Conservation (phyloP, 2,329 filamentous ascomycete species). For the Exophiala aquamarina region DNA sequence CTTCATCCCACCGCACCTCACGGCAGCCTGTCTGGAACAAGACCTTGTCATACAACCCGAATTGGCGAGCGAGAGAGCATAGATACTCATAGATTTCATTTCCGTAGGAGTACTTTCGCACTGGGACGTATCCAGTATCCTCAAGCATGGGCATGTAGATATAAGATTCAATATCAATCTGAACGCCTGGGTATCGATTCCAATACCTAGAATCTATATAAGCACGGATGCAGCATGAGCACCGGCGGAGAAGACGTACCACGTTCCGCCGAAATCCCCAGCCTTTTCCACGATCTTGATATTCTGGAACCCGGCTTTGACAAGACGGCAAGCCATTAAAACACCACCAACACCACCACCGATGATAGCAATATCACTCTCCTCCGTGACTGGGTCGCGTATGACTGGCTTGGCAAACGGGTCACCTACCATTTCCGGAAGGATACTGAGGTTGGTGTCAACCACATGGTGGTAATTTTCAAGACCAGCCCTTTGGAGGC, state of each 20-base stretch:
- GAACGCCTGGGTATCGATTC: constrained; percentile 28
- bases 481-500: no score
- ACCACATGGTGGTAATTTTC: no score
- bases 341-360: constrained; percentile 24
- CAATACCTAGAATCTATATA: constrained; percentile 36
- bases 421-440: no score
- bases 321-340: constrained; percentile 10
- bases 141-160: constrained; percentile 22
- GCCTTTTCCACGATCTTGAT: constrained; percentile 31
- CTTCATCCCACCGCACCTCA: constrained; percentile 15
- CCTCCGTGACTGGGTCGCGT: constrained; percentile 10
- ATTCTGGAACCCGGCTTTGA: constrained; percentile 13
- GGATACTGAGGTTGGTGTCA: no score
- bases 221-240: no score
- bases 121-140: constrained; percentile 19
- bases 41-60: constrained; percentile 6
- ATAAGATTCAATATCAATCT: constrained; percentile 59
- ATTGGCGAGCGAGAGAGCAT: constrained; percentile 7
- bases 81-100: constrained; percentile 10
- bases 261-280: constrained; percentile 31
- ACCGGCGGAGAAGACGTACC: constrained; percentile 25
- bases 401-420: no score
- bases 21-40: constrained; percentile 17
- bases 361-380: constrained; percentile 21
- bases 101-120: constrained; percentile 10